Evolutionary conservation across 441 rosid genomes (phyloP), one percentile per base, ranked within the genome.

Genomic region (Adansonia gregorii): DNA sequence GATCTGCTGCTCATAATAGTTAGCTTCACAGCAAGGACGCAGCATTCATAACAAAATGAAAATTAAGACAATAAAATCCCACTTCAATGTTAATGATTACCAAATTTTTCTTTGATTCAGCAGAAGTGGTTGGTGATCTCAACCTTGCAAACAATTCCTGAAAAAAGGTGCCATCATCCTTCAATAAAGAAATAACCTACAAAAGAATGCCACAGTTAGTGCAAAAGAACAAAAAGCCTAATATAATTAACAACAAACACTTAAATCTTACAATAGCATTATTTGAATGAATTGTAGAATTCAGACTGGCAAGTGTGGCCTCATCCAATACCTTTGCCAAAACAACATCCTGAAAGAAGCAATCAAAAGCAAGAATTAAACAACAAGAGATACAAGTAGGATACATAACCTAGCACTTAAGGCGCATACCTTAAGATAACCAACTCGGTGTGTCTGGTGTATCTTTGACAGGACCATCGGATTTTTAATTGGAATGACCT

Each of bases 361-460:
- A 79, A 75, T 61, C 65, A 2, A 68, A 72, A 72, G 74, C 87
- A 73, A 88, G 83, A 83, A 72, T 76, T 80, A 67, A 20, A 80
- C 76, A 63, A 70, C 20, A 9, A 51, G 77, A 73, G 41, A 67
- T 49, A 45, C 39, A 58, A 51, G 60, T 39, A 41, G 41, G 66
- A 45, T 2, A 35, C 72, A 49, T 17, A 71, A 63, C 63, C 67
- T 3, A 74, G 61, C 76, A 55, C 64, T 77, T 55, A 67, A 75
- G 75, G 82, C 66, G 77, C 83, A 81, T 66, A 94, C 99, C 98
- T 97, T 94, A 83, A 97, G 82, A 87, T 91, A 97, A 80, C 98
- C 97, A 86, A 97, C 91, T 91, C 97, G 91, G 75, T 93, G 95
- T 1, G 99, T 97, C 84, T 93, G 98, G 80, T 97, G 99, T 86